A percentile compares a stretch with the other conserved stretches of the same genome.
phyloP scores from a whole-genome alignment of 1,139 yeast genomes.

The Saccharomycopsis crataegensis region DNA sequence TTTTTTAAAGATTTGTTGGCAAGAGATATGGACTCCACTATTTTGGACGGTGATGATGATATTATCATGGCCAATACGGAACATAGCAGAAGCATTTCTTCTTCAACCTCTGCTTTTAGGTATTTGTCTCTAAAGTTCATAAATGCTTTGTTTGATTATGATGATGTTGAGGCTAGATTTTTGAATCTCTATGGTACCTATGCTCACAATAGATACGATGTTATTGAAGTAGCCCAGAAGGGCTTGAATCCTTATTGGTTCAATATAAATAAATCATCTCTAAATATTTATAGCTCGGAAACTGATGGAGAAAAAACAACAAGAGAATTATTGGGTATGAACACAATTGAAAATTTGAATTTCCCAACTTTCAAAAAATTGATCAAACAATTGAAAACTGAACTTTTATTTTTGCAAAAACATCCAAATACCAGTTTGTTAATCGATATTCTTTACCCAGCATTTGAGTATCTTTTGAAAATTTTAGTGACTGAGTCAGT shows the following conservation, averaged over 20 bases:
- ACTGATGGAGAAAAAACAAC: slow-evolving; percentile 30
- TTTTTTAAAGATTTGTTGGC: slow-evolving; percentile 37
- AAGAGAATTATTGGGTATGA: slow-evolving; percentile 35
- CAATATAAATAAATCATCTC: slow-evolving; percentile 35
- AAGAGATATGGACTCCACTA: slow-evolving; percentile 24
- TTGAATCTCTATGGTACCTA: slow-evolving; percentile 63
- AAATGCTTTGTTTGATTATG: slow-evolving; percentile 59
- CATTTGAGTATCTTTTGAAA: slow-evolving; percentile 31
- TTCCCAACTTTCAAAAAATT: slow-evolving; percentile 40
- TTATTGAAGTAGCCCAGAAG: slow-evolving; percentile 70
- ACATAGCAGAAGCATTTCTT: neutral
- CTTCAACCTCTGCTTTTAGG: slow-evolving; percentile 34
- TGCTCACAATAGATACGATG: slow-evolving; percentile 54
- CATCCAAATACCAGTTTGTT: slow-evolving; percentile 22
- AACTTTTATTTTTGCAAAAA: slow-evolving; percentile 25
- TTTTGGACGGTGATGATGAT: slow-evolving; percentile 23
- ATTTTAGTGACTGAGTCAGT: slow-evolving; percentile 53
- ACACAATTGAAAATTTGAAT: slow-evolving; percentile 28
- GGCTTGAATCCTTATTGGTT: slow-evolving; percentile 75
- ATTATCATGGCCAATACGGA: slow-evolving; percentile 19
- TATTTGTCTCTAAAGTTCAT: slow-evolving; percentile 61
- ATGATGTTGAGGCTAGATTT: slow-evolving; percentile 60
- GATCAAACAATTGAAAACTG: slow-evolving; percentile 29
- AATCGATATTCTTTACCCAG: slow-evolving; percentile 12
- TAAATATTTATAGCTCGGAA: neutral